Conservation (phyloP, 441 rosid species). For the Euphorbia corollata region DNA sequence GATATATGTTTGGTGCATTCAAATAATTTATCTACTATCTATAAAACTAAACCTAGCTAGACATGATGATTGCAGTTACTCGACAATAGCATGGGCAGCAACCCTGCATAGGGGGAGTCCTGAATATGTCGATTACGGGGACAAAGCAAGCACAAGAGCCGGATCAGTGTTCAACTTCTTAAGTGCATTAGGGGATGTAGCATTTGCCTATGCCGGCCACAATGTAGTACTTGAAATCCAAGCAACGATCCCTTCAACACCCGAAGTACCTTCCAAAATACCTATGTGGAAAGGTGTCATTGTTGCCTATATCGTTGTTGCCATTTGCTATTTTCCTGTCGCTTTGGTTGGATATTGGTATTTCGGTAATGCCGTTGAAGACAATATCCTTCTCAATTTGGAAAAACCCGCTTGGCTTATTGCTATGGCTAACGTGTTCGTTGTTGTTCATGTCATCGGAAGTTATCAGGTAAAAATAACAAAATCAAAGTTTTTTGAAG, state of each 20-base stretch:
- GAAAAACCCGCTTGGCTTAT: conserved; percentile 66
- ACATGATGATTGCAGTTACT: conserved; percentile 40
- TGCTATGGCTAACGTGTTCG: conserved; percentile 60
- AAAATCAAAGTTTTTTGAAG: too few relatives aligned
- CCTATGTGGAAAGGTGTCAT: conserved; percentile 80
- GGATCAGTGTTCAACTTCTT: conserved; percentile 47
- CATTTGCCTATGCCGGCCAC: conserved; percentile 79
- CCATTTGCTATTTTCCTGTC: conserved; percentile 75
- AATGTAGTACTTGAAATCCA: conserved; percentile 81
- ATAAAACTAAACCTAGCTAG: too few relatives aligned
- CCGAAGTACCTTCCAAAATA: conserved; percentile 63
- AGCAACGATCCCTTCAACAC: conserved; percentile 81
- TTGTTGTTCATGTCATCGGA: conserved; percentile 75
- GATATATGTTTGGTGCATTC: too few relatives aligned
- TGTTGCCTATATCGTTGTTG: conserved; percentile 55
- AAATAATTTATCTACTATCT: too few relatives aligned
- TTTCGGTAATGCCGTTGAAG: conserved; percentile 55
- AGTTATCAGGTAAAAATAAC: conserved; percentile 55
- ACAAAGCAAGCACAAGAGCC: conserved; percentile 32
- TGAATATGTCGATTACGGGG: conserved; percentile 49
- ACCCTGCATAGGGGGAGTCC: conserved; percentile 37
- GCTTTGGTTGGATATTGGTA: conserved; percentile 50
- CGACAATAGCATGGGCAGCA: conserved; percentile 58
- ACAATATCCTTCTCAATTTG: conserved; percentile 54
- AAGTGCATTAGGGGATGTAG: conserved; percentile 61